Evolutionary conservation across 2,329 filamentous ascomycete genomes (phyloP).

Genomic region (Lecanoromycetidae sp.): DNA sequence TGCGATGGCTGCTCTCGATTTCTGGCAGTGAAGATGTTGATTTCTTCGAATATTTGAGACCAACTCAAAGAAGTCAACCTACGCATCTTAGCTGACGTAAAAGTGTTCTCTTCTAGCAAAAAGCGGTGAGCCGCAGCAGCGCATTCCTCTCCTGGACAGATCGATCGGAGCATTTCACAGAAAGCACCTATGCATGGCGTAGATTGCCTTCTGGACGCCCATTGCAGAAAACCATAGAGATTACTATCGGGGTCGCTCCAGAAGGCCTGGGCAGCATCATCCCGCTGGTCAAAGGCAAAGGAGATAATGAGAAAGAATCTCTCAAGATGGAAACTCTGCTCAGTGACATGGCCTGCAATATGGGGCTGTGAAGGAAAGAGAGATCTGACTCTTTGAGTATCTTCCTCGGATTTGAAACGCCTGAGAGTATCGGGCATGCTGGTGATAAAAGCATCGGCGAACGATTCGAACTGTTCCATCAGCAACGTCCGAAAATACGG

Average conservation of each 20-base stretch:
- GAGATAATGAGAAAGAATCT: slow-evolving; percentile 85
- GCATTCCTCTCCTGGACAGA: slow-evolving; percentile 71
- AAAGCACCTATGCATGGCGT: slow-evolving; percentile 94
- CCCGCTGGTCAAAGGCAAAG: slow-evolving; percentile 75
- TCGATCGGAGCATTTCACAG: slow-evolving; percentile 86
- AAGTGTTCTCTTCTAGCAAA: slow-evolving; percentile 65
- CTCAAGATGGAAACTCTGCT: slow-evolving; percentile 53
- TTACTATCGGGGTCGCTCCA: slow-evolving; percentile 91
- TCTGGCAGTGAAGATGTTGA: slow-evolving; percentile 70
- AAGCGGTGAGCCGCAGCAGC: slow-evolving; percentile 81
- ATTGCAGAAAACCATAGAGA: slow-evolving; percentile 85
- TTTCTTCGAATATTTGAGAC: slow-evolving; percentile 81
- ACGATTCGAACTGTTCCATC: slow-evolving; percentile 72
- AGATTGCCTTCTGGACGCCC: slow-evolving; percentile 89
- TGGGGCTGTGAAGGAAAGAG: slow-evolving; percentile 32
- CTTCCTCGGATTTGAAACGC: slow-evolving; percentile 74
- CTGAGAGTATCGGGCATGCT: slow-evolving; percentile 90
- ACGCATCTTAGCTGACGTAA: slow-evolving; percentile 64
- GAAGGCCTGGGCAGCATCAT: slow-evolving; percentile 74
- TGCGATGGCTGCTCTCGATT: slow-evolving; percentile 59
- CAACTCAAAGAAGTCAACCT: slow-evolving; percentile 79
- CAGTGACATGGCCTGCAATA: slow-evolving; percentile 43
- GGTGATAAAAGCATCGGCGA: slow-evolving; percentile 84
- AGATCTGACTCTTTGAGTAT: slow-evolving; percentile 57
- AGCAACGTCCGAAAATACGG: slow-evolving; percentile 59